Conservation (phyloP, 495 filamentous ascomycete species). For the Penicillium canariense region DNA sequence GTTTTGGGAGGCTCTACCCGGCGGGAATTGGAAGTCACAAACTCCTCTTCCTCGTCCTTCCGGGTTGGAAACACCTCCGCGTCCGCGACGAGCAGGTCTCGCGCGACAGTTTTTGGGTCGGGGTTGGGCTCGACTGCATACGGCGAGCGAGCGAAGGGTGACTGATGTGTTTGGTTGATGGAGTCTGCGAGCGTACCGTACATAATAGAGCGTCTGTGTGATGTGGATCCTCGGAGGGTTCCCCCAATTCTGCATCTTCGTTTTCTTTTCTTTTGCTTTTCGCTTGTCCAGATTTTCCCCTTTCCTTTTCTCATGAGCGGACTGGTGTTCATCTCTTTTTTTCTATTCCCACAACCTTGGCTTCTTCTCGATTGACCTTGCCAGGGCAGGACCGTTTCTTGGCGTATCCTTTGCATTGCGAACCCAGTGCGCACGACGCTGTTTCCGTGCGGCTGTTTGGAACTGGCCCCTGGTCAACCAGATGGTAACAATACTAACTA, state of each 20-base stretch:
- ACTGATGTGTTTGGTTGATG: conserved; percentile 25
- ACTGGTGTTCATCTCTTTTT: conserved; percentile 19
- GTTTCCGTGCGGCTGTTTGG: neutral
- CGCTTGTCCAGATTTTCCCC: neutral
- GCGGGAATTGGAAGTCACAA: conserved; percentile 16
- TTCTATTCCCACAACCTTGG: conserved; percentile 5
- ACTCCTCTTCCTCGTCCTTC: conserved; percentile 26
- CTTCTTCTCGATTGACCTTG: neutral
- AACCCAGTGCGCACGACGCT: no score
- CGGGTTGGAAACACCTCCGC: conserved; percentile 28
- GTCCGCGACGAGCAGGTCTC: conserved; percentile 44
- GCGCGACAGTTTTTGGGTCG: conserved; percentile 24
- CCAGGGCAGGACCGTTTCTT: neutral
- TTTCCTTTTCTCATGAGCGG: conserved; percentile 18
- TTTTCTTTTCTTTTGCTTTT: conserved; percentile 6
- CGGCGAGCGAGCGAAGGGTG: conserved; percentile 32
- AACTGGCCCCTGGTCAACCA: neutral
- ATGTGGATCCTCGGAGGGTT: conserved; percentile 9
- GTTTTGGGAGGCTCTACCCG: conserved; percentile 19
- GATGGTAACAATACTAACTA: neutral
- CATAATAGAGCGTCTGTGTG: conserved; percentile 27
- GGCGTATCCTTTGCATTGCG: no score
- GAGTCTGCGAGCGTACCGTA: conserved; percentile 26
- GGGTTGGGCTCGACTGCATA: conserved; percentile 12
- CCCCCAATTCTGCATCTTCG: conserved; percentile 17